Evolutionary conservation across 2,329 filamentous ascomycete genomes (phyloP).

Genomic region (Amauroascus niger): DNA sequence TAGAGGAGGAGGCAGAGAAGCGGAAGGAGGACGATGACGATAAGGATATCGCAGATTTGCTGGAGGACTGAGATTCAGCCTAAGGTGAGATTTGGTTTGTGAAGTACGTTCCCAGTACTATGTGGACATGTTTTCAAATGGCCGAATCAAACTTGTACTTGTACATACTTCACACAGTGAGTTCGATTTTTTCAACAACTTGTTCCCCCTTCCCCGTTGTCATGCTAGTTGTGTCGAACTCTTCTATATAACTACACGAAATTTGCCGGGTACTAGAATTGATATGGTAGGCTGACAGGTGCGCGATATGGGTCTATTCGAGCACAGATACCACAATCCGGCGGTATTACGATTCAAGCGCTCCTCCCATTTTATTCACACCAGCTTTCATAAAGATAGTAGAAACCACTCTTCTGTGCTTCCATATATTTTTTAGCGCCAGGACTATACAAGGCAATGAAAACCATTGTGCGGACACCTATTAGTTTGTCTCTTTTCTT

Average conservation of each 20-base stretch:
- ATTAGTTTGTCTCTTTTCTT: not conserved
- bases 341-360: too few relatives aligned
- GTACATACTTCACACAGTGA: not conserved
- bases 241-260: too few relatives aligned
- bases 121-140: not conserved
- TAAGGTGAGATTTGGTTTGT: not conserved
- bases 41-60: constrained; percentile 64
- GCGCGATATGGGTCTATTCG: too few relatives aligned
- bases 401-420: not conserved
- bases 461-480: not conserved
- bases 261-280: too few relatives aligned
- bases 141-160: too few relatives aligned
- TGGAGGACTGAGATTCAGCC: constrained; percentile 45
- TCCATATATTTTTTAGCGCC: not conserved
- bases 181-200: not conserved
- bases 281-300: too few relatives aligned
- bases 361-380: too few relatives aligned
- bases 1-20: constrained; percentile 55
- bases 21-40: constrained; percentile 57
- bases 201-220: not conserved
- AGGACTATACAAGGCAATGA: not conserved
- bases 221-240: too few relatives aligned
- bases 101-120: not conserved
- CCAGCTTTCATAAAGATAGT: not conserved
- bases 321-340: too few relatives aligned